Evolutionary conservation across 1,284 basidiomycete genomes (phyloP).

Genomic region (Cutaneotrichosporon mucoides): DNA sequence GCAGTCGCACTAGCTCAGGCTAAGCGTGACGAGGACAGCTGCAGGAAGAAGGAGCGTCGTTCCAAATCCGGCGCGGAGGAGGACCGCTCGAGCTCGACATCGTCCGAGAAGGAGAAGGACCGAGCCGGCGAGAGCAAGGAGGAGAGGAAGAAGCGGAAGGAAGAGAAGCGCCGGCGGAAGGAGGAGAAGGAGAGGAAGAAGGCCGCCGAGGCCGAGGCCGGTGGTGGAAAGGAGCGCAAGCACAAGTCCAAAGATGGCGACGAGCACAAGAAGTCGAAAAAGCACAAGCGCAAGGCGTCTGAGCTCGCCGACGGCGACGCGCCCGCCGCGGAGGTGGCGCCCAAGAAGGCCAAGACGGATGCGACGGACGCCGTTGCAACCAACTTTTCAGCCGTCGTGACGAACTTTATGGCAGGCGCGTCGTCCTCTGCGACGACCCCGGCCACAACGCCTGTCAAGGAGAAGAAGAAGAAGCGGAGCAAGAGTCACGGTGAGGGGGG

Average conservation of each 20-base stretch:
- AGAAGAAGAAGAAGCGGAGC: no score
- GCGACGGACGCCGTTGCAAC: not conserved
- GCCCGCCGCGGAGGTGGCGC: not conserved
- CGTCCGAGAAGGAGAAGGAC: not conserved
- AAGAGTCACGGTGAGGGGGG: no score
- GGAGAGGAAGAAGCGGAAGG: constrained; percentile 2
- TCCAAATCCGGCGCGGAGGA: no score
- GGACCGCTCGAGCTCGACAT: no score
- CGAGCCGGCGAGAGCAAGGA: constrained; percentile 2
- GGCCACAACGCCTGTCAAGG: no score
- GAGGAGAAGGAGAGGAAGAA: constrained; percentile 5
- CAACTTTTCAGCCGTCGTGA: no score
- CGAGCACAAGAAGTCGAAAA: not conserved
- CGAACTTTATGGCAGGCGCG: no score
- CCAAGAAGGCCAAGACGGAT: no score
- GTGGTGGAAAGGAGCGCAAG: not conserved
- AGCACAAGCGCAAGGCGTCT: not conserved
- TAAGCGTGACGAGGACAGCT: not conserved
- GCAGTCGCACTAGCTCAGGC: not conserved
- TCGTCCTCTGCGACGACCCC: no score
- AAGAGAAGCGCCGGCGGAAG: constrained; percentile 3
- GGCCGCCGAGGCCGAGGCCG: not conserved
- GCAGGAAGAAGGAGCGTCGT: not conserved
- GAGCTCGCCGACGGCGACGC: not conserved
- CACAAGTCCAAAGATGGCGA: constrained; percentile 1